phyloP scores from a whole-genome alignment of 495 filamentous ascomycete species.

The Hypoxylon crocopeplum region DNA sequence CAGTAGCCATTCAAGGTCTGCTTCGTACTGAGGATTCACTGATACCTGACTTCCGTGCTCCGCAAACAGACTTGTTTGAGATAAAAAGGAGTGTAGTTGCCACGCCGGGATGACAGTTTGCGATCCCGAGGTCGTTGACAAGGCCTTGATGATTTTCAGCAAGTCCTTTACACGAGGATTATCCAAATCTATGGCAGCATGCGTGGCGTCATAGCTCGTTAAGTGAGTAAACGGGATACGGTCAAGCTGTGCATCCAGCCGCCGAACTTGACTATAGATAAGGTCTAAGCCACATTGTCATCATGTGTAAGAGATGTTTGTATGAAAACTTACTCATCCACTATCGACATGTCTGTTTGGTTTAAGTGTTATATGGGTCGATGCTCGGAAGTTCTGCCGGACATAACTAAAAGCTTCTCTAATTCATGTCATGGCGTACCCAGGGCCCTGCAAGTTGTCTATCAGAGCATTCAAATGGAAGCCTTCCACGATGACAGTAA shows the following conservation, averaged over 20 bases:
- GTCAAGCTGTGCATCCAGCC: constrained; percentile 81
- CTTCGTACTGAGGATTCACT: constrained; percentile 60
- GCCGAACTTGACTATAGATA: constrained; percentile 74
- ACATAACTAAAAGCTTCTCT: constrained; percentile 25
- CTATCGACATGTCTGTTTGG: constrained; percentile 65
- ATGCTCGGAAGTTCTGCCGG: constrained; percentile 15
- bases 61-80: constrained; percentile 58
- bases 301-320: constrained; percentile 6
- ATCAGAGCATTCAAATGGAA: constrained; percentile 8
- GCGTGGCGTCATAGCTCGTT: constrained; percentile 41
- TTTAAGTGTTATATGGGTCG: constrained; percentile 30
- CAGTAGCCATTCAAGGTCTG: constrained; percentile 86
- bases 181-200: constrained; percentile 36
- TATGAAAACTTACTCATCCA: constrained; percentile 64
- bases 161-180: constrained; percentile 58
- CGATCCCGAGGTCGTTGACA: constrained; percentile 71
- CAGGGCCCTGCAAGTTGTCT: constrained; percentile 7
- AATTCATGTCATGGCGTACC: constrained; percentile 27
- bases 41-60: constrained; percentile 34
- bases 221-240: constrained; percentile 59
- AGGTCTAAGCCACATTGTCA: constrained; percentile 24
- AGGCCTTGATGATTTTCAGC: constrained; percentile 67
- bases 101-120: constrained; percentile 56
- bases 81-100: constrained; percentile 64
- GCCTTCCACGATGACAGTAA: constrained; percentile 7